phyloP scores from a whole-genome alignment of 495 filamentous ascomycete species.

The Penicillium paradoxum region DNA sequence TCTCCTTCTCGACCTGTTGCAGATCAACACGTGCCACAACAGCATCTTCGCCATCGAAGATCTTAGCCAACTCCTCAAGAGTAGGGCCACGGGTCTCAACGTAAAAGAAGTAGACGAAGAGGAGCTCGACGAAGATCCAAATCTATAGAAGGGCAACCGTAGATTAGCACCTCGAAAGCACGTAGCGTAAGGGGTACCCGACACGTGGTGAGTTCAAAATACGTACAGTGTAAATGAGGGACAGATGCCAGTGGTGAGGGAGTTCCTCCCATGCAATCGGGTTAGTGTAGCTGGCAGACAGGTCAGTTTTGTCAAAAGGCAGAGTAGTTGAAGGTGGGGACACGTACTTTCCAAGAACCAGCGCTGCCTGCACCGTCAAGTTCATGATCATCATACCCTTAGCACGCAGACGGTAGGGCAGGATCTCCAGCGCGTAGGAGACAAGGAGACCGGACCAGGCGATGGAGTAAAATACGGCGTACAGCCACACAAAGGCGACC shows the following conservation, averaged over 20 bases:
- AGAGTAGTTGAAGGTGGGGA: not conserved
- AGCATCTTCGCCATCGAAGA: constrained; percentile 55
- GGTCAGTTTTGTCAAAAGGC: not conserved
- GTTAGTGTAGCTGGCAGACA: constrained; percentile 31
- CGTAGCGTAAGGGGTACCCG: not conserved
- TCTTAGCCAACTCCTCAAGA: constrained; percentile 58
- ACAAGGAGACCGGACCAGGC: constrained; percentile 57
- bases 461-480: constrained; percentile 50
- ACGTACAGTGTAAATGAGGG: constrained; percentile 48
- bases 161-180: not conserved
- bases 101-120: constrained; percentile 59
- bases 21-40: constrained; percentile 29
- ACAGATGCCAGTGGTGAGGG: constrained; percentile 49
- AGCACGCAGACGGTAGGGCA: constrained; percentile 59
- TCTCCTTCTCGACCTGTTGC: constrained; percentile 16
- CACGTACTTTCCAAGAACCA: constrained; percentile 50
- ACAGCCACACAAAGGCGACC: constrained; percentile 57
- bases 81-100: constrained; percentile 60
- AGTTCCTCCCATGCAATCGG: constrained; percentile 53
- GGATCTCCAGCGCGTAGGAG: constrained; percentile 57
- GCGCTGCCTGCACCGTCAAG: constrained; percentile 52
- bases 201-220: not conserved
- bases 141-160: not conserved
- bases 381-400: constrained; percentile 65
- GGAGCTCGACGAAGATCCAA: constrained; percentile 56